Evolutionary conservation across 129 eudicot species (phyloP).

Genomic region (Helianthus tuberosus): DNA sequence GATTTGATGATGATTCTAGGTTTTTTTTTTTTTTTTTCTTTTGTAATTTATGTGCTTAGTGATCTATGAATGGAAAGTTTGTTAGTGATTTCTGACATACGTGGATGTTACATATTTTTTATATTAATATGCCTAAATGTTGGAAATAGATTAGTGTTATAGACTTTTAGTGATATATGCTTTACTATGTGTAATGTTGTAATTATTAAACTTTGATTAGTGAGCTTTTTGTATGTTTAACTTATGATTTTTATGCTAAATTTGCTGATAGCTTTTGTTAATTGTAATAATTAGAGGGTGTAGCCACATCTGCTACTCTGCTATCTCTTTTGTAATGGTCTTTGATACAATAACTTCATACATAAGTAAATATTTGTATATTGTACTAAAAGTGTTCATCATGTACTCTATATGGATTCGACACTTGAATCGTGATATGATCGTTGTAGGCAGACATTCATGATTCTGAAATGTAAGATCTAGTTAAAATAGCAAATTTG

Average conservation of each 20-base stretch:
- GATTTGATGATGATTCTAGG: slow-evolving; percentile 9
- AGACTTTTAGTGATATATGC: background rate
- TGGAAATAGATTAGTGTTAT: background rate
- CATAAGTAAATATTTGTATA: background rate
- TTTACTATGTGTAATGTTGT: background rate
- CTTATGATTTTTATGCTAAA: background rate
- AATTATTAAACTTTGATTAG: background rate
- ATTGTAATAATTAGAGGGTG: background rate
- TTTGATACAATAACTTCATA: background rate
- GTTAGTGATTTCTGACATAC: background rate
- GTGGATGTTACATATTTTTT: background rate
- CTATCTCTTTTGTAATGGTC: background rate
- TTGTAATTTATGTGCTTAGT: background rate
- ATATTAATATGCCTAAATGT: background rate
- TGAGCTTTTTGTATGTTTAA: background rate
- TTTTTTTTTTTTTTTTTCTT: background rate
- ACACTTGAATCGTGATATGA: background rate
- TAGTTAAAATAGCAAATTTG: background rate
- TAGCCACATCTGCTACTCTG: background rate
- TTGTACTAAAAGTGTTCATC: background rate
- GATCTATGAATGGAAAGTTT: background rate
- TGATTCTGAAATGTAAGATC: background rate
- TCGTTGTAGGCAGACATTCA: background rate
- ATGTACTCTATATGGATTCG: background rate
- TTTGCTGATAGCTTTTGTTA: background rate